These are phyloP conservation scores for Jacaranda copaia DNA, from an alignment of 257 asterid genomes.

Conservation along the genomic window DNA sequence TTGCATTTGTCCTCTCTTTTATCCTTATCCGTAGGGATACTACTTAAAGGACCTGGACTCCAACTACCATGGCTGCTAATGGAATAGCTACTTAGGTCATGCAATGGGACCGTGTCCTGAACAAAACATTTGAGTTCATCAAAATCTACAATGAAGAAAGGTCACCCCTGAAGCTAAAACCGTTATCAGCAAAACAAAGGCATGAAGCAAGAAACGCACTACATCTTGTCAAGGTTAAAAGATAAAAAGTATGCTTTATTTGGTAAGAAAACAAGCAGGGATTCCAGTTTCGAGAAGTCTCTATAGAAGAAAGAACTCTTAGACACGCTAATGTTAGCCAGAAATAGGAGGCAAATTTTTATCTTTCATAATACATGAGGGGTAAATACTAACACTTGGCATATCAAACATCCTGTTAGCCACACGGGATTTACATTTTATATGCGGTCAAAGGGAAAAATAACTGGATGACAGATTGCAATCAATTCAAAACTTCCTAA, in stretches of 20 bases:
- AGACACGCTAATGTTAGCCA: background rate
- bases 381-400: background rate
- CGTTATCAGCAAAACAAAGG: background rate
- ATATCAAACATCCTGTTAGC: background rate
- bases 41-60: constrained; percentile 50
- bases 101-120: constrained; percentile 46
- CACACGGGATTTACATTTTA: background rate
- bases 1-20: constrained; percentile 35
- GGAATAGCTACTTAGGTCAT: constrained; percentile 52
- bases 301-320: background rate
- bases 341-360: constrained; percentile 9
- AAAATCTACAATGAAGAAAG: constrained; percentile 1
- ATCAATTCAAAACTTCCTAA: background rate
- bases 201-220: background rate
- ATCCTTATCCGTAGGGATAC: constrained; percentile 17
- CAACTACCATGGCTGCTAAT: constrained; percentile 80
- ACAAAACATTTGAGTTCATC: constrained; percentile 20
- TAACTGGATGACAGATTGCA: constrained; percentile 16
- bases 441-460: background rate
- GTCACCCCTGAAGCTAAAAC: background rate
- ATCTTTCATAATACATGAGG: background rate
- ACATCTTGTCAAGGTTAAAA: background rate
- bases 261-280: background rate
- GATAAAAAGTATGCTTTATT: background rate
- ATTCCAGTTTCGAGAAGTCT: background rate